A percentile compares a stretch with the other conserved stretches of the same genome.
Conservation (phyloP, 768 basidiomycete species). For the Boletus vermiculosoides region DNA sequence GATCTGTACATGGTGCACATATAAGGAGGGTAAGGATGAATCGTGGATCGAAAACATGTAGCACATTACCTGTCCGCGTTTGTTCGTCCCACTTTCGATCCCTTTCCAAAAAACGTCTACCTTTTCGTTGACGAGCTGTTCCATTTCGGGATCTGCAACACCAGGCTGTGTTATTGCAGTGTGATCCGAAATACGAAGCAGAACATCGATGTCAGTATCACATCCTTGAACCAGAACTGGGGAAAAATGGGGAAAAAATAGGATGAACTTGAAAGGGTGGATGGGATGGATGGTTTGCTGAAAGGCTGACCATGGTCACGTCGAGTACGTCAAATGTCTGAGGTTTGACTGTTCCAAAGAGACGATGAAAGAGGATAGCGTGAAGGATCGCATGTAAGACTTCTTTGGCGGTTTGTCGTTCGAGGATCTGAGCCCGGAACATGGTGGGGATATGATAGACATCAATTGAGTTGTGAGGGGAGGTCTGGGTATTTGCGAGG, state of each 20-base stretch:
- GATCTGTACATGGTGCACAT: constrained; percentile 38
- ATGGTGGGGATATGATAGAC: background rate
- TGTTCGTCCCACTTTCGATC: constrained; percentile 59
- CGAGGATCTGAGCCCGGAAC: constrained; percentile 55
- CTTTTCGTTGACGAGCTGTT: constrained; percentile 69
- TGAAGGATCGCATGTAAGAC: constrained; percentile 77
- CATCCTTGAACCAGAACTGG: background rate
- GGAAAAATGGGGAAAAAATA: no score
- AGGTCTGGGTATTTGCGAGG: background rate
- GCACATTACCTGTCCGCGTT: constrained; percentile 61
- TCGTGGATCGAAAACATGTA: background rate
- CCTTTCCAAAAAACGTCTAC: constrained; percentile 79
- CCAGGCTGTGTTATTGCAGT: constrained; percentile 54
- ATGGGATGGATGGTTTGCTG: background rate
- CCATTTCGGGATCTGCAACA: constrained; percentile 70
- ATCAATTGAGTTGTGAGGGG: background rate
- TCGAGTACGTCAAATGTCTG: constrained; percentile 77
- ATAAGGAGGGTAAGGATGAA: constrained; percentile 19
- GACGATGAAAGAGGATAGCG: constrained; percentile 76
- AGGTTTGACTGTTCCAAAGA: constrained; percentile 79
- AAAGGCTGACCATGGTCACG: constrained; percentile 68
- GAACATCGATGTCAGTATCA: constrained; percentile 1
- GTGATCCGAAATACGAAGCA: background rate
- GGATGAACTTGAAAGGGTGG: background rate
- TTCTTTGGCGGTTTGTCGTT: constrained; percentile 70